Evolutionary conservation across 1,139 yeast genomes (phyloP).

Genomic region (Pichia kudriavzevii): DNA sequence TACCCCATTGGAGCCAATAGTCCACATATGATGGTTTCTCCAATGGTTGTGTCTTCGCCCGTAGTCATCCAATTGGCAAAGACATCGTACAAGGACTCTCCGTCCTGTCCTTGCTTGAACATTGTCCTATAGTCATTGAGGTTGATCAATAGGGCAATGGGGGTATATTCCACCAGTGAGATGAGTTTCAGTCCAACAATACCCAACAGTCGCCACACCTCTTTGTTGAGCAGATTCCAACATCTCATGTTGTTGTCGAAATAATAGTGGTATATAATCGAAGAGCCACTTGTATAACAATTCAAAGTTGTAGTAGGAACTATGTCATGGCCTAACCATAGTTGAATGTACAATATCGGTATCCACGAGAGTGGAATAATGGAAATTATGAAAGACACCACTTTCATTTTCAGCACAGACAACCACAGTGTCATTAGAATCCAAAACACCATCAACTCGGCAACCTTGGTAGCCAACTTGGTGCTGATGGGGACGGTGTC

Average conservation of each 20-base stretch:
- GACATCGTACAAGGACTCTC: too few relatives aligned
- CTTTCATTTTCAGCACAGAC: conserved; percentile 30
- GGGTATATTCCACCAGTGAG: too few relatives aligned
- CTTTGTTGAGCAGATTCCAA: too few relatives aligned
- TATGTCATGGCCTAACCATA: conserved; percentile 49
- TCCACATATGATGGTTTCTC: too few relatives aligned
- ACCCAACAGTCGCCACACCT: too few relatives aligned
- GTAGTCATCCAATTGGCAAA: too few relatives aligned
- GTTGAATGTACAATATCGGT: conserved; percentile 33
- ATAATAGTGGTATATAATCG: conserved; percentile 13
- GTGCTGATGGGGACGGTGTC: conserved; percentile 7
- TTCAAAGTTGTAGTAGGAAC: conserved; percentile 11
- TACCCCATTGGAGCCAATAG: too few relatives aligned
- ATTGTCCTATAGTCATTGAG: too few relatives aligned
- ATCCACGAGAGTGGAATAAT: conserved; percentile 44
- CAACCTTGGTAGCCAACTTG: conserved; percentile 9
- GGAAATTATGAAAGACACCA: conserved; percentile 27
- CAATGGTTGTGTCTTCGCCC: too few relatives aligned
- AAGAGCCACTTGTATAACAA: conserved; percentile 12
- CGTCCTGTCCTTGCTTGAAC: too few relatives aligned
- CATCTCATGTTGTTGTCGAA: conserved; percentile 8
- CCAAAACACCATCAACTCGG: conserved; percentile 52
- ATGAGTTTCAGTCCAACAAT: too few relatives aligned
- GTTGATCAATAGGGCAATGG: too few relatives aligned
- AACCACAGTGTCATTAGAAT: conserved; percentile 36